Evolutionary conservation across 2,329 filamentous ascomycete species (phyloP), one percentile per base, ranked within the genome.

Genomic region (Onygena corvina): DNA sequence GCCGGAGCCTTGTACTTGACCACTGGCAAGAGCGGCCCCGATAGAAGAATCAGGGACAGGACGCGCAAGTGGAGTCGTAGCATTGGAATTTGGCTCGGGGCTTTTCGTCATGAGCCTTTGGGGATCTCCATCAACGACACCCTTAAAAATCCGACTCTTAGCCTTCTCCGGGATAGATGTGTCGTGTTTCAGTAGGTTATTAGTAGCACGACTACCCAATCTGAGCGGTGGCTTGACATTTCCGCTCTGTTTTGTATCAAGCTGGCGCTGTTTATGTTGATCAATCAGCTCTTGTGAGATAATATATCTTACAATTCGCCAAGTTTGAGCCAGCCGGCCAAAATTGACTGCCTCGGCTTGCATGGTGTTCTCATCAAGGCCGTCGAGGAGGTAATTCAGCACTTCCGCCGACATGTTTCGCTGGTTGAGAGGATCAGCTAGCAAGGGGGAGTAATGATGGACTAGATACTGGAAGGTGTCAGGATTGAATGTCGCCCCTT

Each of bases 291-390:
- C 74, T 50, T 72, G 68, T 2, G 71, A 59, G 48, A 77, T 66
- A 21, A 71, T 68, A 49, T 70, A 67, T 48, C 72, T 73, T 29
- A 79, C 61, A 18, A 81, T 70, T 48, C 71, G 72, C 77, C 77
- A 82, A 16, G 76, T 76, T 54, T 80, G 74, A 27, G 78, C 74
- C 40, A 77, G 63, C 48, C 72, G 69, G 54, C 73, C 66, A 53
- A 73, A 63, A 33, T 71, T 70, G 29, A 70, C 69, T 50, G 68
- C 64, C 53, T 76, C 69, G 21, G 76, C 76, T 54, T 73, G 69
- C 40, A 69, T 64, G 3, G 74, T 74, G 60, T 80, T 81, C 29
- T 71, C 67, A 48, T 73, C 67, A 46, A 79, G 72, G 4, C 69
- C 67, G 7, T 68, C 64, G 16, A 67, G 53, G 35, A 73, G 54